Evolutionary conservation across 305 asterid species (phyloP), one percentile per base, ranked within the genome.

Genomic region (Euphrasia arctica): DNA sequence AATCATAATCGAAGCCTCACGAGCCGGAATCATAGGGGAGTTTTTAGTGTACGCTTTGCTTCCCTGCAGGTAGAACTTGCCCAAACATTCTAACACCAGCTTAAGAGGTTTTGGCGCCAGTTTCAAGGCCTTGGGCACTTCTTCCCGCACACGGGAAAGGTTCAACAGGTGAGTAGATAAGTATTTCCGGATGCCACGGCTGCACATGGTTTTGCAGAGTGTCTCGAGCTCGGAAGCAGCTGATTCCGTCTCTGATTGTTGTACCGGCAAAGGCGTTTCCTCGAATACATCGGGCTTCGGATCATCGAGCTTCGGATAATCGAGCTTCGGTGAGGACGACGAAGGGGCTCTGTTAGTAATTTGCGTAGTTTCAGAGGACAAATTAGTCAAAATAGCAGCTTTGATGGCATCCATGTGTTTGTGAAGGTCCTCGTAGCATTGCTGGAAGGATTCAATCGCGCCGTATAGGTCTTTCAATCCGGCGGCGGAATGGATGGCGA

Each of bases 1-100:
- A 15, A 74, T 69, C 67, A 87, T 72, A 62, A 89, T 80, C 4
- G 95, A 89, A 7, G 89, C 95, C 73, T 89, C 89, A 54, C 98
- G 84, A 14, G 85, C 79, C 0, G 79, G 74, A 63, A 82, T 74
- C 93, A 83, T 82, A 3, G 83, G 88, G 13, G 96, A 85, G 73
- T 74, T 63, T 72, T 59, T 76, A 45, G 72, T 54, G 63, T 75
- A 92, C 1, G 97, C 93, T 79, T 69, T 85, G 36, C 83, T 80
- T 50, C 95, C 93, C 83, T 87, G 95, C 82, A 87, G 65, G 66
- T 65, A 92, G 79, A 92, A 92, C 71, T 87, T 89, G 59, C 98
- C 97, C 28, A 74, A 54, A 61, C 90, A 79, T 8, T 87, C 97
- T 42, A 92, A 77, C 36, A 85, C 97, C 50, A 92, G 78, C 55